Conservation (phyloP, 306 rosid species). For the Cucumis cinereus region DNA sequence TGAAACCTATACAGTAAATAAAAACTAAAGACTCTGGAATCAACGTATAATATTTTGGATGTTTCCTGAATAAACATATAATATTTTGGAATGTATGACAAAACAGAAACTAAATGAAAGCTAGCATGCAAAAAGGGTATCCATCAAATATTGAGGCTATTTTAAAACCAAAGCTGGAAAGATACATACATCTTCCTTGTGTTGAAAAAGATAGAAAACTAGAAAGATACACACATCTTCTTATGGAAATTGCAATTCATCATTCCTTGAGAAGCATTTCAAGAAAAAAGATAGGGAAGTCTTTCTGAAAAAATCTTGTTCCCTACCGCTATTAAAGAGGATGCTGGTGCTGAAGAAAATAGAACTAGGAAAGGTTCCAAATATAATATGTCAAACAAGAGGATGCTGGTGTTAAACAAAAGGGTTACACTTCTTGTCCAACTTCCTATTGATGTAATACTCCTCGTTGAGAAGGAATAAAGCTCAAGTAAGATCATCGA, state of each 20-base stretch:
- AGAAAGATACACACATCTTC: background rate
- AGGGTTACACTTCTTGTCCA: background rate
- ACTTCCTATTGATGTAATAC: background rate
- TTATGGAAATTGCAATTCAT: background rate
- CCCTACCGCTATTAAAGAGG: background rate
- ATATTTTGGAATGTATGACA: no score
- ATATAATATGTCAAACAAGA: background rate
- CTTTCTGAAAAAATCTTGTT: background rate
- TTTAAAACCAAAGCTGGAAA: background rate
- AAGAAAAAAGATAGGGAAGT: background rate
- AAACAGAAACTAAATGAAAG: no score
- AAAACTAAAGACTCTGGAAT: background rate
- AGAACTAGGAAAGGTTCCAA: no score
- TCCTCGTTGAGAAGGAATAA: background rate
- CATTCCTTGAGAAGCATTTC: background rate
- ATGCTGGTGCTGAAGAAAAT: background rate
- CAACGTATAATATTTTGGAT: no score
- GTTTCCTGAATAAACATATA: no score
- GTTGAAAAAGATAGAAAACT: background rate
- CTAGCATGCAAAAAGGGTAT: no score
- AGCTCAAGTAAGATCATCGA: background rate
- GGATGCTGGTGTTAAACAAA: background rate
- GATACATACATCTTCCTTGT: background rate
- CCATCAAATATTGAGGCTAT: background rate
- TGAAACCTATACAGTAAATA: background rate